phyloP scores from a whole-genome alignment of 108 stramenopile genomes.

The Pseudonitzschia multiseries region DNA sequence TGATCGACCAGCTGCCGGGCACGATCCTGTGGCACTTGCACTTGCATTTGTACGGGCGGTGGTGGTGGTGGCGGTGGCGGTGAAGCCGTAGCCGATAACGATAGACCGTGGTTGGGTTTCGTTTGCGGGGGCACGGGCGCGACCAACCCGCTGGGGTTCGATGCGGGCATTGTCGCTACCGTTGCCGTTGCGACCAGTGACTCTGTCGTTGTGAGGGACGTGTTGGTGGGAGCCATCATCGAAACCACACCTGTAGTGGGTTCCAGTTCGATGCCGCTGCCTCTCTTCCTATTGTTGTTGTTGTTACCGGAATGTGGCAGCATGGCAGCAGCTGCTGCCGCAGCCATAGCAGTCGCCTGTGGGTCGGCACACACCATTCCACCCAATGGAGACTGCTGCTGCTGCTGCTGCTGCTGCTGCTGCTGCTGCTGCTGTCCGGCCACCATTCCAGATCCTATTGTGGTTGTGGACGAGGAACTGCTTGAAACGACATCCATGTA shows the following conservation, averaged over 20 bases:
- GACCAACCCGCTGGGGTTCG: not conserved
- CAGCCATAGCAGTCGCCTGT: slow-evolving; percentile 11
- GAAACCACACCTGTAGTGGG: not conserved
- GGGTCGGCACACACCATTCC: not conserved
- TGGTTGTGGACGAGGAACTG: too few species aligned
- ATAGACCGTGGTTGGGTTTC: too few species aligned
- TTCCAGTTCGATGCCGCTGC: not conserved
- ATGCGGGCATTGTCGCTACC: not conserved
- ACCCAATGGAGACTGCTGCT: slow-evolving; percentile 9
- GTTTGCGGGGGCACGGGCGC: too few species aligned
- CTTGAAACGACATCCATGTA: too few species aligned
- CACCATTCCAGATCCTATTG: too few species aligned
- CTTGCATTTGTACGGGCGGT: slow-evolving; percentile 11
- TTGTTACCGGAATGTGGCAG: not conserved
- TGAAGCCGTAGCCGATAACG: not conserved
- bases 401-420: slow-evolving; percentile 21
- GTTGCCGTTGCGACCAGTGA: not conserved
- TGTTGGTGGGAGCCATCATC: not conserved
- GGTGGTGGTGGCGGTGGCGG: not conserved
- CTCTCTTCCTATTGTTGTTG: not conserved
- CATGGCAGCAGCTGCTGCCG: slow-evolving; percentile 9
- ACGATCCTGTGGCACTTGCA: slow-evolving; percentile 20
- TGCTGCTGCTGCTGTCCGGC: too few species aligned
- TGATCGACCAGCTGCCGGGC: slow-evolving; percentile 51
- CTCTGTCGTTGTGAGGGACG: not conserved